Evolutionary conservation across 2,329 filamentous ascomycete species (phyloP).

Genomic region (Ilyonectria mors-panacis): DNA sequence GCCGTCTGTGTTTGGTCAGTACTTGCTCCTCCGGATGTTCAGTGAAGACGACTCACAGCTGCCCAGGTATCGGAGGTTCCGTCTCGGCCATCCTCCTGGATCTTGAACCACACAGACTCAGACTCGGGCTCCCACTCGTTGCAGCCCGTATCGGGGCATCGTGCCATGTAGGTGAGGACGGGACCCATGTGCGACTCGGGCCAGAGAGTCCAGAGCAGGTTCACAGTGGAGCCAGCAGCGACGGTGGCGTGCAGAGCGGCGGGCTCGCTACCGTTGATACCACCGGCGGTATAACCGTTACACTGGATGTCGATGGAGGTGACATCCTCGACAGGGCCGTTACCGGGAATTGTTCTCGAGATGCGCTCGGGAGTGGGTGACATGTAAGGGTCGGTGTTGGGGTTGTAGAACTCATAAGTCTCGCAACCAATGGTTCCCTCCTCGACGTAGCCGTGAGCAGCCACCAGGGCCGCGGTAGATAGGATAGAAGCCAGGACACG

Average conservation of each 20-base stretch:
- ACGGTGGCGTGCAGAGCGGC: slow-evolving; percentile 68
- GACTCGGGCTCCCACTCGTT: slow-evolving; percentile 63
- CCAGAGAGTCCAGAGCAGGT: slow-evolving; percentile 69
- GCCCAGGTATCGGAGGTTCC: slow-evolving; percentile 67
- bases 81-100: slow-evolving; percentile 64
- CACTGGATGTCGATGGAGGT: slow-evolving; percentile 69
- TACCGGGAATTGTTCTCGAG: slow-evolving; percentile 70
- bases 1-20: slow-evolving; percentile 49
- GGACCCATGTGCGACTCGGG: slow-evolving; percentile 67
- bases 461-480: slow-evolving; percentile 57
- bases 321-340: slow-evolving; percentile 70
- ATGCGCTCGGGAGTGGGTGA: slow-evolving; percentile 64
- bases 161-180: slow-evolving; percentile 72
- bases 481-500: slow-evolving; percentile 46
- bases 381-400: slow-evolving; percentile 61
- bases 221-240: slow-evolving; percentile 67
- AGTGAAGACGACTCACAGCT: slow-evolving; percentile 46
- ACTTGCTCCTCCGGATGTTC: background rate
- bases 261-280: slow-evolving; percentile 63
- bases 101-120: slow-evolving; percentile 70
- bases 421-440: slow-evolving; percentile 60
- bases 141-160: slow-evolving; percentile 68
- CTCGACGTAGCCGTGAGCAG: slow-evolving; percentile 65
- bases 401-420: slow-evolving; percentile 53
- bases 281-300: slow-evolving; percentile 65